phyloP scores from a whole-genome alignment of 441 rosid species.

The Corymbia calophylla region DNA sequence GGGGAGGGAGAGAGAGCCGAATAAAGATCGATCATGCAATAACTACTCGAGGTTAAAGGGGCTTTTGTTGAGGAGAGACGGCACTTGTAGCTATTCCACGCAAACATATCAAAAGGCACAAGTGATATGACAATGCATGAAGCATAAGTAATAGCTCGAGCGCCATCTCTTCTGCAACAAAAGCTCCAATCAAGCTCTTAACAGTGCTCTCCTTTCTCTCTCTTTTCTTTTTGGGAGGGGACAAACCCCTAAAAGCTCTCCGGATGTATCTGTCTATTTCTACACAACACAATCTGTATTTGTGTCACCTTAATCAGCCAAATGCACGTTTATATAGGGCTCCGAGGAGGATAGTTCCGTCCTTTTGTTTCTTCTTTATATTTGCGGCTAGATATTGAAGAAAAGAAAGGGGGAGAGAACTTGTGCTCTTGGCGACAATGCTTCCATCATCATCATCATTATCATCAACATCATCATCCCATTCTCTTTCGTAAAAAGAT shows the following conservation, averaged over 20 bases:
- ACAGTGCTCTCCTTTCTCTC: background rate
- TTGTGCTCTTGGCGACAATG: background rate
- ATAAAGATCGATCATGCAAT: background rate
- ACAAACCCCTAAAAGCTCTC: background rate
- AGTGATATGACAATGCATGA: background rate
- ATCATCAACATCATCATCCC: background rate
- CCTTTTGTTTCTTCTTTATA: background rate
- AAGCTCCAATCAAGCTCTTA: background rate
- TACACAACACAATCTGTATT: background rate
- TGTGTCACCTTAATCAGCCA: background rate
- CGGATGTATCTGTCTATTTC: background rate
- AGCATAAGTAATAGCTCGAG: background rate
- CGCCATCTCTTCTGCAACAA: slow-evolving; percentile 26
- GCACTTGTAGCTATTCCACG: background rate
- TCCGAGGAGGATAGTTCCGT: background rate
- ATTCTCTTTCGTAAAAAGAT: background rate
- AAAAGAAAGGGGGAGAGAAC: background rate
- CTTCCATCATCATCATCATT: background rate
- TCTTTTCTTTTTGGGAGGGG: background rate
- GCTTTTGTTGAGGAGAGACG: slow-evolving; percentile 15
- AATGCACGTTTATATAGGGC: background rate
- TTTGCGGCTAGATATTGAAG: background rate
- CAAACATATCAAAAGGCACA: background rate
- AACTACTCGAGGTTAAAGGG: background rate
- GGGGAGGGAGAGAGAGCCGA: background rate